Conservation (phyloP, 1,139 yeast genomes). For the Nakaseomyces sp. region DNA sequence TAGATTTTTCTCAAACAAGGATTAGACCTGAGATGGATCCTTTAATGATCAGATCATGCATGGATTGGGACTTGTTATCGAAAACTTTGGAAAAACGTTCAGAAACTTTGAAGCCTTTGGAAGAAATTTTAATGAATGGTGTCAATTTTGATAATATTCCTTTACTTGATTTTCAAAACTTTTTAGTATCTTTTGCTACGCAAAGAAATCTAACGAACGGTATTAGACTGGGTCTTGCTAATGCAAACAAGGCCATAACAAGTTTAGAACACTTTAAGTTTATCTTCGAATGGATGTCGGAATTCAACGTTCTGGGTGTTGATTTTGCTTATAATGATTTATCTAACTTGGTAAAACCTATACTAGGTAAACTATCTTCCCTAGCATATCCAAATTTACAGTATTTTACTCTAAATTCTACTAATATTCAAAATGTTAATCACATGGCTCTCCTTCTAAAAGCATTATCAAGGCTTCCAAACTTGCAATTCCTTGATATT, state of each 20-base stretch:
- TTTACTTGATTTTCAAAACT: slow-evolving; percentile 41
- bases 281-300: slow-evolving; percentile 56
- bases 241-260: slow-evolving; percentile 31
- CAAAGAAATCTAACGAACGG: slow-evolving; percentile 24
- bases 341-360: slow-evolving; percentile 41
- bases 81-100: slow-evolving; percentile 49
- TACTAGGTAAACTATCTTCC: slow-evolving; percentile 27
- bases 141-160: slow-evolving; percentile 43
- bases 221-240: slow-evolving; percentile 7
- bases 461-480: slow-evolving; percentile 43
- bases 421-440: slow-evolving; percentile 47
- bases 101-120: slow-evolving; percentile 43
- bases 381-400: slow-evolving; percentile 25
- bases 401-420: slow-evolving; percentile 63
- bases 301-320: slow-evolving; percentile 58
- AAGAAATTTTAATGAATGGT: slow-evolving; percentile 76
- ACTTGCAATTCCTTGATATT: slow-evolving; percentile 65
- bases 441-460: slow-evolving; percentile 46
- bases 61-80: slow-evolving; percentile 75
- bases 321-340: slow-evolving; percentile 80
- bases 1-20: slow-evolving; percentile 73
- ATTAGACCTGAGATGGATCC: slow-evolving; percentile 47
- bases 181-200: slow-evolving; percentile 35
- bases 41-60: slow-evolving; percentile 46
- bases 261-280: slow-evolving; percentile 46